Base-by-base conservation (phyloP, 768 basidiomycete species). In the Chiua virens region DNA sequence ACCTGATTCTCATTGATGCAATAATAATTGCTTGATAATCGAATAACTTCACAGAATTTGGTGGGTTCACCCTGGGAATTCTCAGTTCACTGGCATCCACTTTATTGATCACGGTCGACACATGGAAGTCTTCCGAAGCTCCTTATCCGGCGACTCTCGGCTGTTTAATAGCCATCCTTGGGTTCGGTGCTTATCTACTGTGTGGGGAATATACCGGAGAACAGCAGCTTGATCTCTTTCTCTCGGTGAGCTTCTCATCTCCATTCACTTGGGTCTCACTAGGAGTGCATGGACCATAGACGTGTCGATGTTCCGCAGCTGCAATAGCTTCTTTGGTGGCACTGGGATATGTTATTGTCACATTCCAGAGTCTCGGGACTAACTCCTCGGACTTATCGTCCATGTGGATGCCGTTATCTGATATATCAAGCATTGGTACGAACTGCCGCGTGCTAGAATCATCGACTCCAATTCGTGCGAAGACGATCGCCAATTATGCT, bases 401-500 rank as follows among this genome's bases (percentile, higher is more conserved):
- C 23, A 34, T 37, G 9, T 37, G 35, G 25, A 30, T 10, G 27
- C 45, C 28, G 21, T 11, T 32, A 18, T 39, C 50, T 45, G 28
- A 35, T 41, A 25, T 20, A 21, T 47, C 50, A 1, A 30, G 17
- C 8, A 20, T 13, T 47, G 59, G 36, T 49, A 15, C 52, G 27
- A 45, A 47, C 30, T 62, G 55, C 41, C 47, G 47, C 27, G 42
- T 39, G 8, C 42, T 70, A 62, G 56, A 54, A 45, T 10, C 66
- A 23, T 61, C 63, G 27, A 43, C 65, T 32, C 50, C 43, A 8
- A 55, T 56, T 21, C 60, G 58, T 32, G 35, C 47, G 23, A 55
- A 47, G 42, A 53, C 55, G 23, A 59, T 54, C 20, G 50, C 59
- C 28, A 58, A 60, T 38, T 76, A 73, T 45, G 64, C 66, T 28